Conservation (phyloP, 2,329 filamentous ascomycete genomes). For the Claviceps fusiformis region DNA sequence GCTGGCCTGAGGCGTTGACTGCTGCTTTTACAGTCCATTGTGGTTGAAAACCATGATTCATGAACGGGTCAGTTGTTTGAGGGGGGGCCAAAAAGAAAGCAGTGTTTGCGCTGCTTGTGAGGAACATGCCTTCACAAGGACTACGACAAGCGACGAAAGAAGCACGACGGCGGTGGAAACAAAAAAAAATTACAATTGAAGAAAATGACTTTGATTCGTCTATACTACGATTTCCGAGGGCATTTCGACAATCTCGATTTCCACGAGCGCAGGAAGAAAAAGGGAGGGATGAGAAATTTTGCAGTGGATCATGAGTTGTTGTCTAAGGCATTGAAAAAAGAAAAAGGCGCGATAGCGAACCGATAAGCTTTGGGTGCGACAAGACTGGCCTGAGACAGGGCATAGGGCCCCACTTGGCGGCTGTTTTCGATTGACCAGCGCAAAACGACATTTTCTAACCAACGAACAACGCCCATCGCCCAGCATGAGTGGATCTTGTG, state of each 20-base stretch:
- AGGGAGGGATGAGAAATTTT: slow-evolving; percentile 2
- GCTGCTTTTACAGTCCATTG: slow-evolving; percentile 2
- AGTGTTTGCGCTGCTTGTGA: background rate
- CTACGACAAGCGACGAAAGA: background rate
- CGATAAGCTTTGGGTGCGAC: slow-evolving; percentile 9
- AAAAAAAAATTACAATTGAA: background rate
- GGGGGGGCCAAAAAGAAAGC: background rate
- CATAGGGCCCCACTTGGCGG: slow-evolving; percentile 6
- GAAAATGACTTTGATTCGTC: background rate
- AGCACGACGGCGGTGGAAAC: background rate
- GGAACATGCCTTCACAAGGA: background rate
- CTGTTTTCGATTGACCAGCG: slow-evolving; percentile 4
- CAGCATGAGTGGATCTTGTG: background rate
- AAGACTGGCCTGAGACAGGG: slow-evolving; percentile 2
- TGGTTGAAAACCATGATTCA: slow-evolving; percentile 7
- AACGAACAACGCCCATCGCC: background rate
- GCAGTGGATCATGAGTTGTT: slow-evolving; percentile 6
- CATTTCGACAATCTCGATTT: background rate
- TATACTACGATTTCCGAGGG: background rate
- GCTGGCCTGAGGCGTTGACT: slow-evolving; percentile 18
- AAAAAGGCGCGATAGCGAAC: slow-evolving; percentile 3
- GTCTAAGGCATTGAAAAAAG: slow-evolving; percentile 11
- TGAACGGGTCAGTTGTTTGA: background rate
- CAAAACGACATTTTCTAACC: background rate
- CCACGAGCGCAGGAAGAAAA: background rate